Evolutionary conservation across 108 stramenopile genomes (phyloP), one percentile per base, ranked within the genome.

Genomic region (Aurantiochytrium sp.): DNA sequence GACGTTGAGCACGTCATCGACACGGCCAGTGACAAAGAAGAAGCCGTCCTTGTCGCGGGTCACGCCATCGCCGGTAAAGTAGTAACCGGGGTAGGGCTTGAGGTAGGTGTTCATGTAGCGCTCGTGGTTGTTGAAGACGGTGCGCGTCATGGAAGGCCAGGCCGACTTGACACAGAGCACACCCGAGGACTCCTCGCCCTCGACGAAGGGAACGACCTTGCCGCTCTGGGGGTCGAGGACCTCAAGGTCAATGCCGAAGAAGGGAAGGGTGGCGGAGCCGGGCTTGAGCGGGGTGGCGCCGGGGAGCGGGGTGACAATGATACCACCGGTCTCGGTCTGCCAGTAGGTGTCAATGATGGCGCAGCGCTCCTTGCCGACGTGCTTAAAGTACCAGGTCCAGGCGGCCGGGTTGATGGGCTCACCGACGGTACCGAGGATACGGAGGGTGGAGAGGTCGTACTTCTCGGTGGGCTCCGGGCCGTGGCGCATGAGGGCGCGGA

Each of bases 381-480:
- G 94, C 87, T 98, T 95, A 92, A 95, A 97, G 91, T 98, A 99
- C 98, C 98, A 99, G 58, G 95, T 91, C 97, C 98, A 99, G 44
- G 98, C 98, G 91, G 97, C 98, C 5, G 98, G 98, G 89, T 99
- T 99, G 95, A 99, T 99, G 8, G 99, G 99, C 91, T 99, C 99
- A 5, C 99, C 99, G 49, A 99, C 99, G 45, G 97, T 95, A 5
- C 99, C 99, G 12, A 99, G 92, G 42, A 98, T 92, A 58, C 96
- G 93, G 60, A 99, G 92, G 72, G 94, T 93, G 76, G 93, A 94
- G 71, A 96, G 89, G 91, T 98, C 97, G 93, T 98, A 98, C 76
- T 96, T 94, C 28, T 91, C 88, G 5, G 96, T 95, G 28, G 92
- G 91, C 3, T 94, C 96, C 88, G 95, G 92, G 44, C 97, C 97